Percentiles rank a stretch among this genome's conserved stretches.
phyloP scores from a whole-genome alignment of 2,329 filamentous ascomycete species.

The Apiospora kogelbergensis region DNA sequence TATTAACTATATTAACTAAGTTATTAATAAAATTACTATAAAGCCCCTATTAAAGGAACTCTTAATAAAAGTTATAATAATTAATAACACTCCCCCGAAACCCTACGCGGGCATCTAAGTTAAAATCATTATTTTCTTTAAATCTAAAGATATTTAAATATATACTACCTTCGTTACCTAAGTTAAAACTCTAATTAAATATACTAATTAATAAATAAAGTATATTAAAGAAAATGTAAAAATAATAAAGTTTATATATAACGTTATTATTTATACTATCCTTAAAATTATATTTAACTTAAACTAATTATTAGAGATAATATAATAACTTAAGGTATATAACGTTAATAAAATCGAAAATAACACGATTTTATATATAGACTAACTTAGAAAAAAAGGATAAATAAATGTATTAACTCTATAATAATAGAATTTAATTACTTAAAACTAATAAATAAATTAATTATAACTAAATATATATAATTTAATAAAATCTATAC shows the following conservation, averaged over 20 bases:
- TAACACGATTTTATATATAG: neutral
- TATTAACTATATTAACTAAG: constrained; percentile 1
- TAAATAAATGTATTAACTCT: too few relatives aligned
- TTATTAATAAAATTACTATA: neutral
- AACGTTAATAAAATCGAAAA: neutral
- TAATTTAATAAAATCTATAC: too few relatives aligned
- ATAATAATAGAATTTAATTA: too few relatives aligned
- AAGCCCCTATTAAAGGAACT: too few relatives aligned
- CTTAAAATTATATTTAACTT: neutral
- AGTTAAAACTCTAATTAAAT: too few relatives aligned
- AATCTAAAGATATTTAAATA: too few relatives aligned
- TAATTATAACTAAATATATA: too few relatives aligned
- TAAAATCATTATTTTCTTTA: too few relatives aligned
- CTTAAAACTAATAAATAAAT: too few relatives aligned
- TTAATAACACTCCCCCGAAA: neutral
- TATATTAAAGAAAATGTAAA: neutral
- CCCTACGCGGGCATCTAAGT: neutral
- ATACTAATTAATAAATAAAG: too few relatives aligned
- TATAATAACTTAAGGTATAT: neutral
- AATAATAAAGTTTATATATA: neutral
- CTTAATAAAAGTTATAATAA: constrained; percentile 2
- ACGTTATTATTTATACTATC: neutral
- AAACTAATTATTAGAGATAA: neutral
- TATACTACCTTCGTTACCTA: too few relatives aligned
- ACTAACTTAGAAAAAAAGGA: too few relatives aligned